Percentiles rank a stretch among this genome's conserved stretches.
Conservation (phyloP, 495 filamentous ascomycete genomes). For the Aspergillus ostianus region DNA sequence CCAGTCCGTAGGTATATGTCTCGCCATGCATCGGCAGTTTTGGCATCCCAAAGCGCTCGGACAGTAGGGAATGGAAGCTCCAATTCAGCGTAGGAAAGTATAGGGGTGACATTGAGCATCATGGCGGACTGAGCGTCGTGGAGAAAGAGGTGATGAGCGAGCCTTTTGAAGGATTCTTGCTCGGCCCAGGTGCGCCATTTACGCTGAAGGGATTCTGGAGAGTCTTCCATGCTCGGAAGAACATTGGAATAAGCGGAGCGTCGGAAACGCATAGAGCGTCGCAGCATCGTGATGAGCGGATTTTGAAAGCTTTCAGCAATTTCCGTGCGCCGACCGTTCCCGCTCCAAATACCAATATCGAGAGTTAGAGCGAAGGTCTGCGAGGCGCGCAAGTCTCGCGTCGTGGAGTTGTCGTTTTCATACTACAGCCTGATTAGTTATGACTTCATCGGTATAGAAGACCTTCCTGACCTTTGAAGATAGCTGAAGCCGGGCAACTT, state of each 20-base stretch:
- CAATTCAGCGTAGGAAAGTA: conserved; percentile 64
- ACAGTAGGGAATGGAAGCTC: conserved; percentile 56
- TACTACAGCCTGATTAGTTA: conserved; percentile 16
- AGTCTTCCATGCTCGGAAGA: conserved; percentile 41
- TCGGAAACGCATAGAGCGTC: conserved; percentile 28
- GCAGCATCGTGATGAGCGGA: conserved; percentile 52
- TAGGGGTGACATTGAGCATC: conserved; percentile 52
- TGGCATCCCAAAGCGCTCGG: conserved; percentile 55
- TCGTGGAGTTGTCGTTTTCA: conserved; percentile 57
- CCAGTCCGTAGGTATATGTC: conserved; percentile 39
- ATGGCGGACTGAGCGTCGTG: conserved; percentile 60
- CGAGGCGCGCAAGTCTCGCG: conserved; percentile 52
- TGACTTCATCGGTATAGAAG: neutral
- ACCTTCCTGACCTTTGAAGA: conserved; percentile 38
- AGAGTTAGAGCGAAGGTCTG: conserved; percentile 55
- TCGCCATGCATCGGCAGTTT: conserved; percentile 56
- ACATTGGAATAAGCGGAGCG: conserved; percentile 47
- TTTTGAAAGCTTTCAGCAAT: conserved; percentile 61
- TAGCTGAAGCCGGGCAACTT: conserved; percentile 53
- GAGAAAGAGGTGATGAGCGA: conserved; percentile 55
- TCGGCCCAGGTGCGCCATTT: conserved; percentile 63
- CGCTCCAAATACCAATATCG: conserved; percentile 65
- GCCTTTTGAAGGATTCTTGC: conserved; percentile 53
- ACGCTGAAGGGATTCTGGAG: conserved; percentile 44
- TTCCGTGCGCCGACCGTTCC: conserved; percentile 65